A percentile compares a stretch with the other conserved stretches of the same genome.
These are phyloP conservation scores for Dryas integrifolia DNA, from an alignment of 331 rosid species.

Conservation along the genomic window DNA sequence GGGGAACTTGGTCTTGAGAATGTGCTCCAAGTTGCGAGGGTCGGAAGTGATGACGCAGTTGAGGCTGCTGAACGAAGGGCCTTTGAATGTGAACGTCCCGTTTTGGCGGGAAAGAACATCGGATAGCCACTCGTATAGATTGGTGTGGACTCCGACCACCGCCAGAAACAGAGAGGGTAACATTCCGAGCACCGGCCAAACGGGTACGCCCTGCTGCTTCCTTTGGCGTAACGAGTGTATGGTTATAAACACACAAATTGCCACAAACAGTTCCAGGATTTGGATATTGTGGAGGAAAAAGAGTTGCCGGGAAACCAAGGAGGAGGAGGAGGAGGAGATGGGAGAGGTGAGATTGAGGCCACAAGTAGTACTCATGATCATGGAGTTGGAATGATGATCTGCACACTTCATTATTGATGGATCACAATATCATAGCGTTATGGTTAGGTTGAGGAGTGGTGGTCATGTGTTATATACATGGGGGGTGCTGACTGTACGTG, in stretches of 20 bases:
- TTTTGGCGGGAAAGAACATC: constrained; percentile 41
- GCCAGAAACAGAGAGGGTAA: constrained; percentile 54
- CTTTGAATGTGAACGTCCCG: constrained; percentile 63
- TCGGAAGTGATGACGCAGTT: constrained; percentile 66
- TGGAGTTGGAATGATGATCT: constrained; percentile 43
- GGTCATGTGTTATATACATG: constrained; percentile 22
- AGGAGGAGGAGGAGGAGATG: not conserved
- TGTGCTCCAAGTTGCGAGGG: constrained; percentile 77
- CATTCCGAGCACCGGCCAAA: constrained; percentile 86
- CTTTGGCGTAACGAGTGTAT: constrained; percentile 64
- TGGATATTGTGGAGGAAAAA: constrained; percentile 43
- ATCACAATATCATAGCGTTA: too few species aligned
- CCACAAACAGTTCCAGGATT: constrained; percentile 54
- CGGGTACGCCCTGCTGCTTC: constrained; percentile 53
- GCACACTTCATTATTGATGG: too few species aligned
- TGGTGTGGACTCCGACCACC: constrained; percentile 31
- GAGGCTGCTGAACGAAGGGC: constrained; percentile 68
- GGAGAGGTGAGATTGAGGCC: constrained; percentile 19
- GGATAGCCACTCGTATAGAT: constrained; percentile 69
- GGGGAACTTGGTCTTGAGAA: constrained; percentile 71
- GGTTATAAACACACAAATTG: constrained; percentile 48
- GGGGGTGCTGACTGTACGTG: not conserved
- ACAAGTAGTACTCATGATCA: constrained; percentile 23
- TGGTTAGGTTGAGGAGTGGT: not conserved
- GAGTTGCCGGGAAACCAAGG: constrained; percentile 9